Conservation (phyloP, 192 early-diverging fungal genomes). For the Lobosporangium transversale region DNA sequence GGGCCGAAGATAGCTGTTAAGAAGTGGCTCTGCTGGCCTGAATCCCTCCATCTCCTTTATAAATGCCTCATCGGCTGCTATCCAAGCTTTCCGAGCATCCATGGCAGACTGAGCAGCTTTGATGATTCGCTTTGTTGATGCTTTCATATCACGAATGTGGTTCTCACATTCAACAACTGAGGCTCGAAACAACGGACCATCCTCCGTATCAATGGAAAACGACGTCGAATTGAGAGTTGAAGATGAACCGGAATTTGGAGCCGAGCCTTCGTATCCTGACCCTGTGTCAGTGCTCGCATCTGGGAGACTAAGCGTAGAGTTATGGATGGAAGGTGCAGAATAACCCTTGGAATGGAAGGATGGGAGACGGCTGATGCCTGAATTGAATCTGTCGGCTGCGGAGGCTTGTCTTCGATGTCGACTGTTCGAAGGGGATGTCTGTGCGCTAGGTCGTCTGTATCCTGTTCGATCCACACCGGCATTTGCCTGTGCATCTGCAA, state of each 20-base stretch:
- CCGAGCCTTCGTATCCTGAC: not conserved
- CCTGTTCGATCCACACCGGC: not conserved
- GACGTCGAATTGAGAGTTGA: conserved; percentile 4
- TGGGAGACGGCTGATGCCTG: conserved; percentile 3
- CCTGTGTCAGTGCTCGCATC: conserved; percentile 3
- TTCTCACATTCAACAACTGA: conserved; percentile 68
- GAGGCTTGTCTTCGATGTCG: conserved; percentile 44
- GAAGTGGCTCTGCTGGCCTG: conserved; percentile 41
- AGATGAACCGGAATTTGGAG: not conserved
- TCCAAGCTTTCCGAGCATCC: conserved; percentile 53
- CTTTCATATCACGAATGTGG: conserved; percentile 64
- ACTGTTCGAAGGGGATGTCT: conserved; percentile 1
- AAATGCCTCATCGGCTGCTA: conserved; percentile 59
- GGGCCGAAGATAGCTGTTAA: conserved; percentile 44
- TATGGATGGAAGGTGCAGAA: conserved; percentile 19
- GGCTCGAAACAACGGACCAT: conserved; percentile 72
- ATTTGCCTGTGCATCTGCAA: not conserved
- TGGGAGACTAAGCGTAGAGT: conserved; percentile 29
- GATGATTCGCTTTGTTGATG: conserved; percentile 64
- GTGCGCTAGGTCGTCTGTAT: conserved; percentile 5
- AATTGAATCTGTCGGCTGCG: conserved; percentile 19
- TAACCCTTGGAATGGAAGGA: conserved; percentile 14
- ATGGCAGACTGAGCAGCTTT: conserved; percentile 61
- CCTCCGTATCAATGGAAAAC: conserved; percentile 62
- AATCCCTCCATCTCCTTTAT: conserved; percentile 56